Evolutionary conservation across 306 rosid genomes (phyloP), one percentile per base, ranked within the genome.

Genomic region (Phaseolus lunatus): DNA sequence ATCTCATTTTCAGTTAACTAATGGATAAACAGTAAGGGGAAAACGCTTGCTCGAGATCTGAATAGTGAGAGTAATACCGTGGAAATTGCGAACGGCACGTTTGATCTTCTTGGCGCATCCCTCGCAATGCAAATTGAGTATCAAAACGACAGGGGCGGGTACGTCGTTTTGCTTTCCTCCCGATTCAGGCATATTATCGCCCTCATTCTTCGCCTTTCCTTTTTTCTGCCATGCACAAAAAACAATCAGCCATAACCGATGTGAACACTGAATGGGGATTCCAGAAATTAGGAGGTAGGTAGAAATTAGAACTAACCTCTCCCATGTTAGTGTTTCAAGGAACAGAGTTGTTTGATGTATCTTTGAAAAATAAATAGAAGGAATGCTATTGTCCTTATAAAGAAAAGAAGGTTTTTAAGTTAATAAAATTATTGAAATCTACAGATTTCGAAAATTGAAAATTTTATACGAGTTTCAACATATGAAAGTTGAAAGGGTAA

Each of bases 81-180:
- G 73, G 63, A 92, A 49, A 63, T 73, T 70, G 20, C 86, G 85
- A 33, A 89, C 88, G 5, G 80, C 82, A 44, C 86, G 89, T 82
- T 84, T 92, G 70, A 90, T 79, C 72, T 90, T 90, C 82, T 89
- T 84, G 1, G 89, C 95, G 58, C 97, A 90, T 3, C 98, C 98
- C 13, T 90, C 97, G 69, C 97, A 92, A 87, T 92, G 96, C 83
- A 89, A 63, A n/a, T 90, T 97, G 9, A 91, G 78, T 86, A 85
- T 94, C 19, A 81, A 85, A 74, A 94, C 88, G 77, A 82, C 85
- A 48, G 90, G 54, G 57, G 47, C 9, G 5, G 58, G 20, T 7
- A 76, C 87, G 24, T 85, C 92, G 75, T 82, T 86, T 63, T 89
- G 86, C 79, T 86, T 84, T 19, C 72, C 92, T 59, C 66, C 79